Percentiles rank a stretch among this genome's conserved stretches.
Conservation (phyloP, 2,329 filamentous ascomycete genomes). For the Pseudohalonectria lignicola region DNA sequence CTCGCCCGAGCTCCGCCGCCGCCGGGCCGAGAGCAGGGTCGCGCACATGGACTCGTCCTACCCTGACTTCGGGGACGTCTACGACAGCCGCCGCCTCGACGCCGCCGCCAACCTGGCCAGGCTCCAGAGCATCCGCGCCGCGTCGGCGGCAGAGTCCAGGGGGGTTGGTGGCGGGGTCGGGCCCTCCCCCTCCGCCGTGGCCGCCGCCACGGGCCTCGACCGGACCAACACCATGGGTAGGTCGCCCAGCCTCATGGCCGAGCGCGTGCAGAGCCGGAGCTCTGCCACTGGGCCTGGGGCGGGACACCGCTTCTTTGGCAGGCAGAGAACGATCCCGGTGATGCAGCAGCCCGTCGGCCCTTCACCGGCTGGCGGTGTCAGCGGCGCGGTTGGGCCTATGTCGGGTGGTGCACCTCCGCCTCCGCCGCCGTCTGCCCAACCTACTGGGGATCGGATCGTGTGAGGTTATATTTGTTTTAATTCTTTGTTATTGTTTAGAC, state of each 20-base stretch:
- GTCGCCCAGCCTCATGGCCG: neutral
- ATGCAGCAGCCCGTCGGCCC: no score
- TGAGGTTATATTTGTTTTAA: no score
- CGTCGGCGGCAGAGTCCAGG: neutral
- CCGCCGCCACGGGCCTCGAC: slow-evolving; percentile 1
- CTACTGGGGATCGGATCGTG: no score
- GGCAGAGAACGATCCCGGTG: neutral
- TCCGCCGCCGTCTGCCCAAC: no score
- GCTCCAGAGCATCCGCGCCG: slow-evolving; percentile 5
- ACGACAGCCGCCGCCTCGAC: slow-evolving; percentile 10
- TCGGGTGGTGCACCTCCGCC: no score
- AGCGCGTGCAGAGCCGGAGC: neutral
- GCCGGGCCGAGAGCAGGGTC: slow-evolving; percentile 5
- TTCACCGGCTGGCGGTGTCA: no score
- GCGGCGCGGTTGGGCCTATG: no score
- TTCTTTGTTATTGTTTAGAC: no score
- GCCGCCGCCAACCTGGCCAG: slow-evolving; percentile 2
- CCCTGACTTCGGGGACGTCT: slow-evolving; percentile 14
- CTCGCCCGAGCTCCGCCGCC: slow-evolving; percentile 2
- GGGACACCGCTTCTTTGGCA: neutral
- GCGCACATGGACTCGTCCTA: slow-evolving; percentile 11
- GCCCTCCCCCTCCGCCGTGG: neutral
- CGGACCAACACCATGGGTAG: neutral
- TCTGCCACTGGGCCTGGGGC: neutral
- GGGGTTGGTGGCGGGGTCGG: no score